Conservation (phyloP, 371 early-diverging fungal genomes). For the Mortierella polycephala region DNA sequence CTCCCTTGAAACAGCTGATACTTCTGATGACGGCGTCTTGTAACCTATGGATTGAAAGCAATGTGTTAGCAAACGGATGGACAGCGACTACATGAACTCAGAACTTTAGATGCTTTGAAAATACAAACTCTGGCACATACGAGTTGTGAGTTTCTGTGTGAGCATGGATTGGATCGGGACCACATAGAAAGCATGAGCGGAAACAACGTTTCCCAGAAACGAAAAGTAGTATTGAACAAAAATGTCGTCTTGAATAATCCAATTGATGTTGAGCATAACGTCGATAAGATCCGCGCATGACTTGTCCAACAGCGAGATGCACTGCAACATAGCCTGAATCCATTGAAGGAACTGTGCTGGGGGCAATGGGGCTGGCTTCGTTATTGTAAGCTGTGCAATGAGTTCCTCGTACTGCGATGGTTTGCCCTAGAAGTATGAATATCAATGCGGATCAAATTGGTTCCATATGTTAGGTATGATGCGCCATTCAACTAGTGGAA, state of each 20-base stretch:
- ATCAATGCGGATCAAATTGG: neutral
- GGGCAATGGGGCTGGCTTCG: conserved; percentile 62
- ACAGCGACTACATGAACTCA: too few species aligned
- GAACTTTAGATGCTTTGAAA: too few species aligned
- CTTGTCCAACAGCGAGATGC: conserved; percentile 49
- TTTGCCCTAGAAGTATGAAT: conserved; percentile 59
- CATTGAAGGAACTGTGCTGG: conserved; percentile 61
- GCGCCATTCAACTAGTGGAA: neutral
- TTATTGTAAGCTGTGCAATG: conserved; percentile 58
- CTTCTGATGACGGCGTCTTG: conserved; percentile 9
- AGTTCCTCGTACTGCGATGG: conserved; percentile 61
- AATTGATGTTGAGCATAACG: conserved; percentile 77
- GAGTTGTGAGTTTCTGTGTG: conserved; percentile 69
- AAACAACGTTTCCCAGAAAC: conserved; percentile 84
- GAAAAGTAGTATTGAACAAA: conserved; percentile 75
- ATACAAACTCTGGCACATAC: conserved; percentile 56
- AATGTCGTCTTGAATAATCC: conserved; percentile 68
- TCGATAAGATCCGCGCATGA: conserved; percentile 72
- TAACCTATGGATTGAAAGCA: conserved; percentile 8
- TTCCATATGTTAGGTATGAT: neutral
- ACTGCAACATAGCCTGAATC: conserved; percentile 63
- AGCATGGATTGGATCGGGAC: conserved; percentile 73
- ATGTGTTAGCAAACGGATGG: neutral
- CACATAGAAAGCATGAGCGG: conserved; percentile 86
- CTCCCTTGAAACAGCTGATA: conserved; percentile 8